Conservation (phyloP, 768 basidiomycete genomes). For the Zangia roseola region DNA sequence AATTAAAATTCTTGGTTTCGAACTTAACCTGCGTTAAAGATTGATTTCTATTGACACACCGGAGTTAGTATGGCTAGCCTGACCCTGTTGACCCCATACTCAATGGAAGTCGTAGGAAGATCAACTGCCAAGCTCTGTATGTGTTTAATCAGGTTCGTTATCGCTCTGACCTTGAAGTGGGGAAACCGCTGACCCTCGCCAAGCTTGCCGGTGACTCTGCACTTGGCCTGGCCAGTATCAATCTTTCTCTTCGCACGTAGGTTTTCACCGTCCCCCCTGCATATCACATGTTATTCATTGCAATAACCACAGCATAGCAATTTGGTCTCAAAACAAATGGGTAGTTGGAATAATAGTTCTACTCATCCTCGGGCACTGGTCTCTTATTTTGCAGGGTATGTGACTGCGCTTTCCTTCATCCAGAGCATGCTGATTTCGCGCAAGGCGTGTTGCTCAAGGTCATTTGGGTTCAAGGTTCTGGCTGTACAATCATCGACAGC, state of each 20-base stretch:
- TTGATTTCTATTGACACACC: constrained; percentile 38
- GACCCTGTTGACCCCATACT: not conserved
- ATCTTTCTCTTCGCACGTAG: constrained; percentile 46
- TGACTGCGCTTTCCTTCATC: not conserved
- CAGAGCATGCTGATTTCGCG: not conserved
- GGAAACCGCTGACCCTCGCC: not conserved
- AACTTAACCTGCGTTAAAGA: constrained; percentile 10
- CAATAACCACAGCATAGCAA: constrained; percentile 47
- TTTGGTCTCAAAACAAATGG: constrained; percentile 60
- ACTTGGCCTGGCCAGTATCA: constrained; percentile 46
- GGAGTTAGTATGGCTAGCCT: constrained; percentile 8
- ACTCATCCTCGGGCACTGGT: constrained; percentile 69
- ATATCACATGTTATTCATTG: not conserved
- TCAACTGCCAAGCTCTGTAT: constrained; percentile 48
- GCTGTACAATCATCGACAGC: constrained; percentile 58
- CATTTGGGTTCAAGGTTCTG: constrained; percentile 44
- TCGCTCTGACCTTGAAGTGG: not conserved
- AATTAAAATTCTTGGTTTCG: not conserved
- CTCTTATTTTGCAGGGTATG: constrained; percentile 61
- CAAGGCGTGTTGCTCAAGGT: constrained; percentile 61
- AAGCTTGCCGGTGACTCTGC: constrained; percentile 45
- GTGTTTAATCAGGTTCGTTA: constrained; percentile 43
- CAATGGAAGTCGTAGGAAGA: constrained; percentile 22
- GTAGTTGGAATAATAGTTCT: constrained; percentile 50
- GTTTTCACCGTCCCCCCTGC: not conserved